These are phyloP conservation scores for Acorus gramineus DNA, from an alignment of 106 monocot genomes.

Conservation along the genomic window DNA sequence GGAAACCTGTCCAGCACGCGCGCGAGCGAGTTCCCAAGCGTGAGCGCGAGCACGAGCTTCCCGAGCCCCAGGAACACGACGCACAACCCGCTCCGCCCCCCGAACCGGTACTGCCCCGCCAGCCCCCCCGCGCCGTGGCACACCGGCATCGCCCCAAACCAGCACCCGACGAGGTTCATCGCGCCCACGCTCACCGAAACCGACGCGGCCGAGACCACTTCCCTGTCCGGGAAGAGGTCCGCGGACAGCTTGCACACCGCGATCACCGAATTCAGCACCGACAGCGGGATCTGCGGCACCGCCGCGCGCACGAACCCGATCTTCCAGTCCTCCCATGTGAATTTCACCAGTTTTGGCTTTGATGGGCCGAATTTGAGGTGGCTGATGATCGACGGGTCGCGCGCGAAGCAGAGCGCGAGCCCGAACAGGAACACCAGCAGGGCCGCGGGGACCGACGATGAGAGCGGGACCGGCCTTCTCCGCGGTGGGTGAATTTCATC, in stretches of 20 bases:
- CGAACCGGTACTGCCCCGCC: constrained; percentile 92
- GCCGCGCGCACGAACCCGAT: constrained; percentile 52
- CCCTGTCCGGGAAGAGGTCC: constrained; percentile 72
- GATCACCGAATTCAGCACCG: constrained; percentile 73
- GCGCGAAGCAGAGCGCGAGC: constrained; percentile 40
- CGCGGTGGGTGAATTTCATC: not conserved
- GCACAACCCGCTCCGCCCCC: constrained; percentile 75
- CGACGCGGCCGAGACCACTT: constrained; percentile 32
- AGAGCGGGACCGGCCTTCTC: not conserved
- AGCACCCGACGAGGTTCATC: constrained; percentile 92
- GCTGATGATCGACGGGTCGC: constrained; percentile 33
- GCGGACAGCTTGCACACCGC: constrained; percentile 79
- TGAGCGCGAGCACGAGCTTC: constrained; percentile 58
- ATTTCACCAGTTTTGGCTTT: constrained; percentile 18
- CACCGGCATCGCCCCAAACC: constrained; percentile 97
- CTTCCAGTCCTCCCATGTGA: constrained; percentile 60
- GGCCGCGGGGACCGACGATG: constrained; percentile 47
- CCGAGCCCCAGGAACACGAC: constrained; percentile 64
- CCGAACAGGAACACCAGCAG: constrained; percentile 63
- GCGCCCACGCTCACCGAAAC: constrained; percentile 85
- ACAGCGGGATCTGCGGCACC: constrained; percentile 75
- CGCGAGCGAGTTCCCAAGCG: constrained; percentile 71
- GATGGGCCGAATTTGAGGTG: constrained; percentile 50
- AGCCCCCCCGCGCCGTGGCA: constrained; percentile 97
- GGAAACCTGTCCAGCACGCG: constrained; percentile 66